Evolutionary conservation across 345 rosid genomes (phyloP).

Genomic region (Brassica nigra): DNA sequence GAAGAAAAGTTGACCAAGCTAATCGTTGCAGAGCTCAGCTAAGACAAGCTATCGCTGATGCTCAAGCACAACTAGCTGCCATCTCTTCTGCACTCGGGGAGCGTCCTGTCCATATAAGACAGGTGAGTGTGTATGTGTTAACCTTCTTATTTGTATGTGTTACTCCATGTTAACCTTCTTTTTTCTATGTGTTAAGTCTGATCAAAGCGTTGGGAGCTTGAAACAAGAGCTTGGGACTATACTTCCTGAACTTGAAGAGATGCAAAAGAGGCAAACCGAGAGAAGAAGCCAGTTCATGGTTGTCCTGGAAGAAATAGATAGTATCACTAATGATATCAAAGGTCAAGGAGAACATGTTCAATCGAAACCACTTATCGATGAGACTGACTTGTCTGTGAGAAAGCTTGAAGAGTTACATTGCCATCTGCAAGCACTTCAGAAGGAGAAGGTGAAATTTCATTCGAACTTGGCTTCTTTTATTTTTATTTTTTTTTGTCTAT

Average conservation of each 20-base stretch:
- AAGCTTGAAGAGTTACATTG: slow-evolving; percentile 75
- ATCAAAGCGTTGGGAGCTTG: slow-evolving; percentile 74
- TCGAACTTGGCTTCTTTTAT: not conserved
- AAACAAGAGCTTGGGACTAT: slow-evolving; percentile 73
- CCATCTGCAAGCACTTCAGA: slow-evolving; percentile 46
- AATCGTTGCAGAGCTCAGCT: too few species aligned
- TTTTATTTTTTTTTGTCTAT: not conserved
- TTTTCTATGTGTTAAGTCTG: slow-evolving; percentile 51
- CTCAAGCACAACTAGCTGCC: too few species aligned
- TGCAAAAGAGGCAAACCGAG: slow-evolving; percentile 71
- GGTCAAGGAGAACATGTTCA: slow-evolving; percentile 45
- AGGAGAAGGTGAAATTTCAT: slow-evolving; percentile 44
- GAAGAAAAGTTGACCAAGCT: too few species aligned
- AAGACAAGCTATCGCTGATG: too few species aligned
- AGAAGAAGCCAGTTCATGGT: slow-evolving; percentile 78
- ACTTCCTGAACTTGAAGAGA: slow-evolving; percentile 85
- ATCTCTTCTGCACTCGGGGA: too few species aligned
- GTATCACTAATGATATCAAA: slow-evolving; percentile 59
- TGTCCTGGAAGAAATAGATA: slow-evolving; percentile 57
- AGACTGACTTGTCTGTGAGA: slow-evolving; percentile 72
- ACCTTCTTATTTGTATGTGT: too few species aligned
- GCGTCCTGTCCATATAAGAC: too few species aligned
- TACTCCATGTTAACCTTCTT: too few species aligned
- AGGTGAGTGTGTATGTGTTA: too few species aligned
- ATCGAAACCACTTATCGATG: slow-evolving; percentile 51